phyloP scores from a whole-genome alignment of 306 rosid genomes.

The Vachellia pachyceras region DNA sequence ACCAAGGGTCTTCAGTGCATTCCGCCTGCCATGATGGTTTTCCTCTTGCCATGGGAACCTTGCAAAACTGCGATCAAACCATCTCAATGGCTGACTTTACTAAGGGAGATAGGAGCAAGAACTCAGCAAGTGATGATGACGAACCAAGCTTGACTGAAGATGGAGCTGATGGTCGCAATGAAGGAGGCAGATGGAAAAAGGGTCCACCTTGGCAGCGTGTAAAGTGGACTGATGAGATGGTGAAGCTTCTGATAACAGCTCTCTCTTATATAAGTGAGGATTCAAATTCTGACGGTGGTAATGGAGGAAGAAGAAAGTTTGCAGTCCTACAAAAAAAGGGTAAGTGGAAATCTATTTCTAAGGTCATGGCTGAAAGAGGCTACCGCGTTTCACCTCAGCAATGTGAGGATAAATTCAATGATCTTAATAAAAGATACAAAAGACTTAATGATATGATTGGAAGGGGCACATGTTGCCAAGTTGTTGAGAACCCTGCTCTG shows the following conservation, averaged over 20 bases:
- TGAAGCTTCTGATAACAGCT: constrained; percentile 84
- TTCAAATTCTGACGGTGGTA: constrained; percentile 50
- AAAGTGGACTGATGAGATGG: constrained; percentile 94
- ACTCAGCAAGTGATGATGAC: constrained; percentile 77
- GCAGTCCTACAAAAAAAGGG: constrained; percentile 79
- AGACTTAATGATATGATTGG: constrained; percentile 87
- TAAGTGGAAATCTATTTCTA: constrained; percentile 89
- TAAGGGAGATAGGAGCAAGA: constrained; percentile 71
- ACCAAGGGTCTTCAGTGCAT: too few relatives aligned
- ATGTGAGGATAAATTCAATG: constrained; percentile 63
- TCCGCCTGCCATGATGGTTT: constrained; percentile 57
- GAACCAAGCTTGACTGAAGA: constrained; percentile 73
- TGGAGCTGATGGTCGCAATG: constrained; percentile 61
- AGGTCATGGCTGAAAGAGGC: constrained; percentile 91
- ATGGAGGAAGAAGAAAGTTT: constrained; percentile 68
- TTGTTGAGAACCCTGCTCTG: constrained; percentile 82
- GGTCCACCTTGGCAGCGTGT: constrained; percentile 81
- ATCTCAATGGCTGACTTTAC: constrained; percentile 59
- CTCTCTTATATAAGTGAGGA: constrained; percentile 86
- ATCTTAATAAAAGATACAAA: constrained; percentile 74
- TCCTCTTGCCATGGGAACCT: constrained; percentile 63
- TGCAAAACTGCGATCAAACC: constrained; percentile 62
- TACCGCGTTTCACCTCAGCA: constrained; percentile 90
- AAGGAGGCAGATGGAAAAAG: constrained; percentile 63
- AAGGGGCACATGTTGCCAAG: constrained; percentile 86